A percentile compares a stretch with the other conserved stretches of the same genome.
Evolutionary conservation across 495 filamentous ascomycete genomes (phyloP).

Genomic region (Penicillium daleae): DNA sequence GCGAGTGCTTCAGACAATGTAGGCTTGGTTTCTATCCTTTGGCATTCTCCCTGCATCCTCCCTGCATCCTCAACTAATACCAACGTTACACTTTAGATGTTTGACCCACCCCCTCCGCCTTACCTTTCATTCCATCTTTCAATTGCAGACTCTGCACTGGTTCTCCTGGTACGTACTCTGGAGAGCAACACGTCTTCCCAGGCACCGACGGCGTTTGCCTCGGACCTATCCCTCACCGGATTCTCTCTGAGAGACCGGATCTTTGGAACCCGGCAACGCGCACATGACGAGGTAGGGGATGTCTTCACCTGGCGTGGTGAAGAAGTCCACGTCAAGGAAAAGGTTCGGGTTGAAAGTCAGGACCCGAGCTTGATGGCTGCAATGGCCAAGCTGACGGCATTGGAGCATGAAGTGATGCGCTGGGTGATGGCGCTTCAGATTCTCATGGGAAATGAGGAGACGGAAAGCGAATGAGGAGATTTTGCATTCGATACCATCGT

Average conservation of each 20-base stretch:
- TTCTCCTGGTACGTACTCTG: constrained; percentile 79
- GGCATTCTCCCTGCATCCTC: neutral
- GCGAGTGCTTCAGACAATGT: constrained; percentile 56
- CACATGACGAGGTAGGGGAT: constrained; percentile 80
- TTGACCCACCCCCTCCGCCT: constrained; percentile 62
- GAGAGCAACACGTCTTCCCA: constrained; percentile 64
- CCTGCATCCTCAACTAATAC: neutral
- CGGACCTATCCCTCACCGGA: constrained; percentile 56
- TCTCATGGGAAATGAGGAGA: constrained; percentile 71
- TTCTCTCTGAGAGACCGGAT: constrained; percentile 62
- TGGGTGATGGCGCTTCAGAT: constrained; percentile 73
- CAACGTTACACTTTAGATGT: constrained; percentile 34
- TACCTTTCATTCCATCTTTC: constrained; percentile 74
- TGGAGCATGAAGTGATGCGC: constrained; percentile 72
- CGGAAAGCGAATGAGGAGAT: constrained; percentile 39
- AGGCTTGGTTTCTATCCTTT: constrained; percentile 20
- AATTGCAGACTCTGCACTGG: constrained; percentile 75
- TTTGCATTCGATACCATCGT: constrained; percentile 2
- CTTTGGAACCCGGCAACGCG: constrained; percentile 56
- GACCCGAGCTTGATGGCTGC: constrained; percentile 89
- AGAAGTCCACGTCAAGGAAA: constrained; percentile 85
- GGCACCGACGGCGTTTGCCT: constrained; percentile 61
- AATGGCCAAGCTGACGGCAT: constrained; percentile 81
- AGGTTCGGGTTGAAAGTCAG: constrained; percentile 86
- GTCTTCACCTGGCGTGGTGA: constrained; percentile 69